phyloP scores from a whole-genome alignment of 345 rosid genomes.

The Eucalyptus decipiens region DNA sequence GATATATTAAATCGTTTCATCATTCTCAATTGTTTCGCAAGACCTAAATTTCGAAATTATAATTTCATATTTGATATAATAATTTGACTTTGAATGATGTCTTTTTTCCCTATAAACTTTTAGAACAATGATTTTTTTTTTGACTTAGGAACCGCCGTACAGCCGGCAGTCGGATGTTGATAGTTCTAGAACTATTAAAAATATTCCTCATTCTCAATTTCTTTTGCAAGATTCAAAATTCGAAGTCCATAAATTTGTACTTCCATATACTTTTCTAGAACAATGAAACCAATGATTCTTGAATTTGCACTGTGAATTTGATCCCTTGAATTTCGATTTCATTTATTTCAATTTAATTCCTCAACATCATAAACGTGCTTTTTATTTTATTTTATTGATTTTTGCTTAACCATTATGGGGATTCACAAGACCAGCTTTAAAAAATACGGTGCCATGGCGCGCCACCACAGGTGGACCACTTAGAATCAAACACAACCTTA shows the following conservation, averaged over 20 bases:
- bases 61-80: fast-evolving
- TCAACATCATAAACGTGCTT: too few species aligned
- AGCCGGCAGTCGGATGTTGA: fast-evolving
- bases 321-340: fast-evolving
- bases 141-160: fast-evolving
- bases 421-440: neutral
- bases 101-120: fast-evolving
- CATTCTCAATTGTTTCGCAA: fast-evolving
- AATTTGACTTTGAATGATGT: neutral
- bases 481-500: neutral
- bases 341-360: too few species aligned
- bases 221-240: fast-evolving
- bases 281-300: too few species aligned
- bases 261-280: too few species aligned
- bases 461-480: neutral
- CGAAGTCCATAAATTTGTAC: too few species aligned
- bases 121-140: too few species aligned
- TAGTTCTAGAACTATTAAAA: too few species aligned
- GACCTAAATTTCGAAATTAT: fast-evolving
- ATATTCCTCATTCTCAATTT: too few species aligned
- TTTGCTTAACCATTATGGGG: neutral
- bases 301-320: too few species aligned
- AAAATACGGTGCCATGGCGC: neutral
- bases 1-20: fast-evolving
- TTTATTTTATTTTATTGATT: too few species aligned